Base-by-base conservation (phyloP, 345 rosid genomes). In the Citrus maxima region DNA sequence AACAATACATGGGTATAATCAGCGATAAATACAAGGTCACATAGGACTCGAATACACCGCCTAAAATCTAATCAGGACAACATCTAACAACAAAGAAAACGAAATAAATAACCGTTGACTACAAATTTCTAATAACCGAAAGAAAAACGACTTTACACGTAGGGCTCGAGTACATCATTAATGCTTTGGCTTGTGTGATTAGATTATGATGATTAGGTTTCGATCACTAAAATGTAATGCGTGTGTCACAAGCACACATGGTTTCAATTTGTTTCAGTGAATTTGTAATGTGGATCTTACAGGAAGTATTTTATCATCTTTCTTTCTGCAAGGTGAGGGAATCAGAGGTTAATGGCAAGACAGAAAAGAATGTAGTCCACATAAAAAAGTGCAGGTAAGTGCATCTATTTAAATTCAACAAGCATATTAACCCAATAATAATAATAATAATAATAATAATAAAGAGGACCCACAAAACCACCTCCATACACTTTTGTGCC, bases 341-440 rank as follows among this genome's bases (percentile, higher is more conserved):
- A 79, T 89, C 92, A 16, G 98, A 93, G 81, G 42, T 89, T 83
- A 80, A 91, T 62, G 99, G 99, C 72, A 87, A 70, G 30, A 90
- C 69, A 69, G 95, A 96, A 81, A 93, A 87, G 87, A 94, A 90
- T 86, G 91, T 91, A 21, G 98, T 93, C 80, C 88, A 85, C 90
- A 84, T 96, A 65, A 86, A 87, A 73, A 94, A 90, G 82, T 96
- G 99, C 99, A 95, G 97, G 98, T 93, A 80, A 86, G 59, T 64
- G 42, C 76, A 69, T 75, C 77, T 77, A 75, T 71, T 79, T 73
- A 22, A 38, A 34, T 34, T 73, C 27, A 59, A 42, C 32, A 18
- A 55, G 55, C 37, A 70, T 24, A 55, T 46, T 66, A 60, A 63
- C 71, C 70, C 25, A 14, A 25, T 73, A 30, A 30, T 30, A 30